Percentiles rank a stretch among this genome's conserved stretches.
phyloP scores from a whole-genome alignment of 176 grass and related monocot genomes.

The Neostapfia colusana region DNA sequence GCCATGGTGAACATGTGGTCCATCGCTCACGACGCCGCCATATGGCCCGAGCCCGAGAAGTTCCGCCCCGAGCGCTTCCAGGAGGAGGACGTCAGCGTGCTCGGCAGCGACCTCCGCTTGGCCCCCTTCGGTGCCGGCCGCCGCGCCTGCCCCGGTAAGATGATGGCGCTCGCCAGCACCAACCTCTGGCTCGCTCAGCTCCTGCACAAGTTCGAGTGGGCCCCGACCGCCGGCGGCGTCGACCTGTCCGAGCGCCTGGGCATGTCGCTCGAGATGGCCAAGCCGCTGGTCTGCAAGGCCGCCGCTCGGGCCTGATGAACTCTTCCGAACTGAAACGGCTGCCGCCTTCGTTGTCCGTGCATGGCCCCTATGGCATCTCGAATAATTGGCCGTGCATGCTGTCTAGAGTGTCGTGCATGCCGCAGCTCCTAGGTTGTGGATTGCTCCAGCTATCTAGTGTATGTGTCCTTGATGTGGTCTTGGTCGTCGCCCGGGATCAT shows the following conservation, averaged over 20 bases:
- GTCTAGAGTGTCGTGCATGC: neutral
- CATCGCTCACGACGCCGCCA: conserved; percentile 61
- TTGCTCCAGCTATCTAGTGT: neutral
- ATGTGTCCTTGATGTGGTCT: neutral
- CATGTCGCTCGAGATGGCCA: conserved; percentile 85
- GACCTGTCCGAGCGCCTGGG: conserved; percentile 69
- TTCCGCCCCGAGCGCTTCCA: conserved; percentile 68
- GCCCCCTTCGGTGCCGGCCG: conserved; percentile 72
- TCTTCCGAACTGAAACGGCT: too few species aligned
- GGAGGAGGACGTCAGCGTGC: conserved; percentile 65
- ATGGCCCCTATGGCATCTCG: too few species aligned
- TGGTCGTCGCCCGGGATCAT: too few species aligned
- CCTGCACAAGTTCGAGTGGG: conserved; percentile 55
- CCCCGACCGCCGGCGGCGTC: conserved; percentile 26
- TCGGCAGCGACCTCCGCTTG: conserved; percentile 65
- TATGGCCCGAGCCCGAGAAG: conserved; percentile 54
- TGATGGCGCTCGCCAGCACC: conserved; percentile 63
- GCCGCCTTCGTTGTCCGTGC: too few species aligned
- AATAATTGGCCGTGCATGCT: neutral
- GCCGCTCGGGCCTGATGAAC: conserved; percentile 12
- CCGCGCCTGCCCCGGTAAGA: conserved; percentile 72
- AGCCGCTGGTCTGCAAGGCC: conserved; percentile 64
- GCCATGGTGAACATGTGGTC: conserved; percentile 97
- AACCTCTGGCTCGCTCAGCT: conserved; percentile 75
- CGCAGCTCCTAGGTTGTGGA: neutral